phyloP scores from a whole-genome alignment of 176 grass and related monocot genomes.

The Melocanna baccifera region DNA sequence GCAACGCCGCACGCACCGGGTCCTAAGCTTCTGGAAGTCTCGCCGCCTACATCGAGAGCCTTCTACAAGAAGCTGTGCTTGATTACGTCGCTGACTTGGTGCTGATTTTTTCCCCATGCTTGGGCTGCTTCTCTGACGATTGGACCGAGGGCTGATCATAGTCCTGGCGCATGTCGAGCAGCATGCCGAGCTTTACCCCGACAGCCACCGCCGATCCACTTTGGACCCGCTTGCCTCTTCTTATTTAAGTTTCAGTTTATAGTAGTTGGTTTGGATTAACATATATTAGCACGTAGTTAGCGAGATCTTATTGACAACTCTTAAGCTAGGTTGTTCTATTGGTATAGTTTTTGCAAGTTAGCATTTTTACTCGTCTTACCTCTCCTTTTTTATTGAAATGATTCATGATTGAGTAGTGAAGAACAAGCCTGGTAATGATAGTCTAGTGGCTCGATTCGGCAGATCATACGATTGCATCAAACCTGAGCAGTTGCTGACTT shows the following conservation, averaged over 20 bases:
- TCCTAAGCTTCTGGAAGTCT: background rate
- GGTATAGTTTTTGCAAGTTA: background rate
- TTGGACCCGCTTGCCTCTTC: background rate
- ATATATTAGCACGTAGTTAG: background rate
- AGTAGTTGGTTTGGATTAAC: background rate
- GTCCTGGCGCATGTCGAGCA: background rate
- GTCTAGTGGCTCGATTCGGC: background rate
- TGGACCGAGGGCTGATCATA: constrained; percentile 1
- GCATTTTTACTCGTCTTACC: background rate
- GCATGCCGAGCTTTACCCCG: constrained; percentile 11
- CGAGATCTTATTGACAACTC: background rate
- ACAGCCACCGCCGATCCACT: background rate
- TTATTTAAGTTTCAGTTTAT: background rate
- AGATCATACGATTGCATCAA: background rate
- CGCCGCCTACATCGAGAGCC: background rate
- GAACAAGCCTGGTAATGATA: background rate
- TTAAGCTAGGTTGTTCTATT: background rate
- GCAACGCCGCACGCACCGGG: background rate
- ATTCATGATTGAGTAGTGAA: background rate
- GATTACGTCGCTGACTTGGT: background rate
- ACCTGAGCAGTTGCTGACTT: background rate
- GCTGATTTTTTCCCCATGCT: background rate
- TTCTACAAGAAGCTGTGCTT: background rate
- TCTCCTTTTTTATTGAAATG: background rate
- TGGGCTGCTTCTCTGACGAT: background rate